Base-by-base conservation (phyloP, 768 basidiomycete genomes). In the Clathrus columnatus region DNA sequence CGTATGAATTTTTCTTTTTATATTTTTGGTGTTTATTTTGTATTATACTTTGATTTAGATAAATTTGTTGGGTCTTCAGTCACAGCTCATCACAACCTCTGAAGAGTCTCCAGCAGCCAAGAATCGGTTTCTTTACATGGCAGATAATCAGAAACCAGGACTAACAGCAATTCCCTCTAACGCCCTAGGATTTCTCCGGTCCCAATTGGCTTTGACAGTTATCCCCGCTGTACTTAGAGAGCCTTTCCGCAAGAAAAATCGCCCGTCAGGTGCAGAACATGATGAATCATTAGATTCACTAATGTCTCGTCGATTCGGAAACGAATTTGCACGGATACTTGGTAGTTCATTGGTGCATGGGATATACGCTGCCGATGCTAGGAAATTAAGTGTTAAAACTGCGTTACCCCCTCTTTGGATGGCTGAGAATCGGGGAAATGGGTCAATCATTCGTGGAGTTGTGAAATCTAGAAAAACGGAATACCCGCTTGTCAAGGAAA, bases 231-330 rank as follows among this genome's bases (percentile, higher is more conserved):
- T 85, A 10, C 60, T 83, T 1, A 61, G 67, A 1, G 92, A 96
- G 57, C 75, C 80, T 0, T 78, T 90, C 59, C 63, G 61, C 7
- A 49, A 54, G 4, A 28, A 50, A 5, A 63, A 64, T 26, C 62
- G 64, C 1, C 61, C 61, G n/a, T 57, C 17, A 63, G 65, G 17
- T 49, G 65, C 7, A 28, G 44, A 55, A 43, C 63, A 69, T 1
- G 95, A 99, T 66, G 92, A 96, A 63, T 84, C 83, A 0, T 74
- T 98, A 7, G 84, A 97, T 59, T 68, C 80, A 0, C 88, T 98
- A 60, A 65, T 97, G 54, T 66, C 78, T 0, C 76, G 89, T 11
- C 75, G 90, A 21, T 87, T 96, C 55, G 89, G 91, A 0, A 66
- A 74, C 5, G 68, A 74, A 1, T 79, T 94, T 61, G 91, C 94